Base-by-base conservation (phyloP, 257 asterid species). In the Rauvolfia tetraphylla region DNA sequence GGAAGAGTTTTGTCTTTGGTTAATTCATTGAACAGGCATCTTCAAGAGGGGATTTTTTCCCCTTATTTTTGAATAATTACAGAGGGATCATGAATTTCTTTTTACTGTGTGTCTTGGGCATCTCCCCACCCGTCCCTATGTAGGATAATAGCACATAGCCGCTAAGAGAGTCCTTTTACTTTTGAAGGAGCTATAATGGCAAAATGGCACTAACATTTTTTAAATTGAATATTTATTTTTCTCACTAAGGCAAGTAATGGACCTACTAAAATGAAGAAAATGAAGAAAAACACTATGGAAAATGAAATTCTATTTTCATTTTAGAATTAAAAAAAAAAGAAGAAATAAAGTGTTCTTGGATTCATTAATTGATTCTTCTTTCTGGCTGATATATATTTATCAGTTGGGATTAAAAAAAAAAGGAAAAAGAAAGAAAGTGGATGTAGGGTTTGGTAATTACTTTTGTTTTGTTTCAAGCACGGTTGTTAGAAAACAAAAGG, bases 1-100 rank as follows among this genome's bases (percentile, higher is more conserved):
- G 39, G 29, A 29, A 8, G 7, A 29, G 65, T 23, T 75, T 65
- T 46, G 54, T 48, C 51, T n/a, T n/a, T n/a, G n/a, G 33, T 48
- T 59, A 39, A 48, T 62, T 75, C 48, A 18, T 62, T 75, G 78
- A 42, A 44, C 71, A 48, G 62, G 62, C 71, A 75, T 44, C 31
- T 29, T 34, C 14, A 27, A 49, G 8, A 20, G 33, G 51, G 4
- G 25, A 13, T 7, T 14, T 56, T 53, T 14, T 31, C 48, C 36
- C 54, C 51, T 72, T 13, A 18, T 57, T 13, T 57, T 33, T 20
- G 0, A 53, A 36, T 67, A 23, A 42, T n/a, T 7, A 17, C 38
- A 29, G 13, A 1, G 7, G 20, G 31, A 58, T 27, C 20, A 58
- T 27, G 66, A 11, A 58, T 25, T 58, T 25, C 36, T 58, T 56